Conservation (phyloP, 768 basidiomycete species). For the Imleria badia region DNA sequence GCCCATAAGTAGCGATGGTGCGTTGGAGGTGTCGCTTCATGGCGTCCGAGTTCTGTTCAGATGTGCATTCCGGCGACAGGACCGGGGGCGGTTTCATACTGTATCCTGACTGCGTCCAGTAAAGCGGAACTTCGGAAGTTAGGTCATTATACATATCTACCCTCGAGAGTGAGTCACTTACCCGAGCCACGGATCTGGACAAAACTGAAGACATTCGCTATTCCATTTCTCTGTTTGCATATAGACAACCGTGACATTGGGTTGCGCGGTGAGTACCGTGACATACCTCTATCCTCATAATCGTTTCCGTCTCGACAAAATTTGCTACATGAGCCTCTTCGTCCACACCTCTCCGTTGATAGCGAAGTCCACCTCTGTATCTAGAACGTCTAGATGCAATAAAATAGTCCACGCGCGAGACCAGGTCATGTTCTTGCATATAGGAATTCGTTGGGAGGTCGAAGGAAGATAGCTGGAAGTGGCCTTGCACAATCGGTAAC, state of each 20-base stretch:
- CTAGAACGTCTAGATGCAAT: slow-evolving; percentile 84
- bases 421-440: slow-evolving; percentile 36
- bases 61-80: slow-evolving; percentile 70
- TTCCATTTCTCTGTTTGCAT: slow-evolving; percentile 61
- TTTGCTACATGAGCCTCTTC: slow-evolving; percentile 93
- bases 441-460: slow-evolving; percentile 46
- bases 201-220: slow-evolving; percentile 80
- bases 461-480: slow-evolving; percentile 77
- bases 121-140: slow-evolving; percentile 70
- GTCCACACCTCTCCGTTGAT: slow-evolving; percentile 93
- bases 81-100: slow-evolving; percentile 86
- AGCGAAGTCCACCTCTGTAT: slow-evolving; percentile 89
- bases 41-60: slow-evolving; percentile 66
- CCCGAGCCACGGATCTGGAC: slow-evolving; percentile 92
- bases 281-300: slow-evolving; percentile 76
- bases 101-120: slow-evolving; percentile 88
- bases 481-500: slow-evolving; percentile 92
- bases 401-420: slow-evolving; percentile 65
- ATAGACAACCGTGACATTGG: background rate
- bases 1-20: slow-evolving; percentile 68
- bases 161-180: slow-evolving; percentile 27
- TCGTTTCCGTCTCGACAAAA: slow-evolving; percentile 93
- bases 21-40: slow-evolving; percentile 73
- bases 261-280: background rate
- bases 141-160: background rate